Evolutionary conservation across 2,329 filamentous ascomycete species (phyloP).

Genomic region (Aspergillus fumigatiaffinis): DNA sequence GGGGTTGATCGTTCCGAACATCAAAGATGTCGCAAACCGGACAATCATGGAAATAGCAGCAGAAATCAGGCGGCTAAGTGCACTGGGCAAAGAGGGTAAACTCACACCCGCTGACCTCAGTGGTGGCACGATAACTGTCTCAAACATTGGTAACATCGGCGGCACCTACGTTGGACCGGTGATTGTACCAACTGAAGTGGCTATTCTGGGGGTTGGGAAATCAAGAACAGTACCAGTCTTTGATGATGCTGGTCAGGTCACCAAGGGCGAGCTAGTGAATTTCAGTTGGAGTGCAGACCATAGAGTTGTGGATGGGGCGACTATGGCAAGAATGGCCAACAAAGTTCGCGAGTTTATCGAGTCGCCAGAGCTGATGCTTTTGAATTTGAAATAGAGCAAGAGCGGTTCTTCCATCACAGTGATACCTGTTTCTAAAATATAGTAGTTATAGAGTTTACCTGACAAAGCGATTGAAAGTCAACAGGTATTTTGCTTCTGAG

Average conservation of each 20-base stretch:
- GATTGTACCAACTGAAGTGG: conserved; percentile 84
- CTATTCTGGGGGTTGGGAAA: conserved; percentile 83
- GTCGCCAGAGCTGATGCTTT: conserved; percentile 80
- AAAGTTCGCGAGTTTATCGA: conserved; percentile 74
- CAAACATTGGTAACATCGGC: conserved; percentile 93
- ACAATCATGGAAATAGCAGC: conserved; percentile 74
- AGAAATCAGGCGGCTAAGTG: conserved; percentile 71
- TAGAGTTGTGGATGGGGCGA: conserved; percentile 88
- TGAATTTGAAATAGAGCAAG: conserved; percentile 55
- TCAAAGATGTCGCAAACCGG: conserved; percentile 74
- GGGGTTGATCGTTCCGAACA: conserved; percentile 86
- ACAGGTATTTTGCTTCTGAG: neutral
- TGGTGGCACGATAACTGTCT: conserved; percentile 90
- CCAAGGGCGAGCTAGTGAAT: conserved; percentile 76
- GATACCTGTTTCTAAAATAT: neutral
- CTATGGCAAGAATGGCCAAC: conserved; percentile 86
- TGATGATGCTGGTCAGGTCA: conserved; percentile 52
- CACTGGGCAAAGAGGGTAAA: conserved; percentile 69
- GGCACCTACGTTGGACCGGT: conserved; percentile 89
- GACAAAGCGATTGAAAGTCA: neutral
- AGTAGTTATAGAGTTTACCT: neutral
- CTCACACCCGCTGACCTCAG: conserved; percentile 70
- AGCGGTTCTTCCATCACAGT: neutral
- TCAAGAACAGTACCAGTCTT: conserved; percentile 80
- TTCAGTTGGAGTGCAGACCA: conserved; percentile 98